Conservation (phyloP, 1,139 yeast genomes). For the Pichia kudriavzevii region DNA sequence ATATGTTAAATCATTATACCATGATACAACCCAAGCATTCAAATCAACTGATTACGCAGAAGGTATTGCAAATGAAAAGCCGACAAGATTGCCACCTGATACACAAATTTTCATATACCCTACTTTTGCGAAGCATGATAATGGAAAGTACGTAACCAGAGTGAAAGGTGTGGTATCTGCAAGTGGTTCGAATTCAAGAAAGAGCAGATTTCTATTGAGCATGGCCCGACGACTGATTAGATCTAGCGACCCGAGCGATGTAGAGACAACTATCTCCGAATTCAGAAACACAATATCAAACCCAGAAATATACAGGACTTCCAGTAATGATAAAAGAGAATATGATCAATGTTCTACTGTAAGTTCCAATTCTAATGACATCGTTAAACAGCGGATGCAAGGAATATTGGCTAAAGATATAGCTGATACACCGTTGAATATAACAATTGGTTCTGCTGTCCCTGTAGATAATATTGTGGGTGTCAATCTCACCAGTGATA, state of each 20-base stretch:
- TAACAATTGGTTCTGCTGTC: conserved; percentile 43
- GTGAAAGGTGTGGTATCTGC: conserved; percentile 69
- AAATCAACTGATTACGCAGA: conserved; percentile 4
- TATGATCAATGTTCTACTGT: conserved; percentile 19
- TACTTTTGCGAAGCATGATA: conserved; percentile 19
- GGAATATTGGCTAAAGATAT: conserved; percentile 55
- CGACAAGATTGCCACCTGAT: conserved; percentile 20
- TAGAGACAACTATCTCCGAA: conserved; percentile 29
- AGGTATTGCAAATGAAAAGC: conserved; percentile 3
- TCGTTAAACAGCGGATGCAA: conserved; percentile 47
- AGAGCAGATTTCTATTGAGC: conserved; percentile 59
- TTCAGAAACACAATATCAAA: conserved; percentile 25
- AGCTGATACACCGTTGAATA: conserved; percentile 43
- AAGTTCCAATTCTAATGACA: conserved; percentile 29
- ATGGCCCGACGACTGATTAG: conserved; percentile 66
- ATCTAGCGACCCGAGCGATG: conserved; percentile 22
- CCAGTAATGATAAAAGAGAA: conserved; percentile 11
- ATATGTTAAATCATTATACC: conserved; percentile 17
- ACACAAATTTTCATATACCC: conserved; percentile 23
- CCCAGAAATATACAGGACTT: conserved; percentile 19
- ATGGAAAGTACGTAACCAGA: conserved; percentile 39
- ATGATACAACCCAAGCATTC: conserved; percentile 7
- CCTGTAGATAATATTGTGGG: conserved; percentile 25
- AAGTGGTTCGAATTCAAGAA: conserved; percentile 65
- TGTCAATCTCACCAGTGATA: conserved; percentile 40